These are phyloP conservation scores for Castanea sativa DNA, from an alignment of 306 rosid species.

Conservation along the genomic window DNA sequence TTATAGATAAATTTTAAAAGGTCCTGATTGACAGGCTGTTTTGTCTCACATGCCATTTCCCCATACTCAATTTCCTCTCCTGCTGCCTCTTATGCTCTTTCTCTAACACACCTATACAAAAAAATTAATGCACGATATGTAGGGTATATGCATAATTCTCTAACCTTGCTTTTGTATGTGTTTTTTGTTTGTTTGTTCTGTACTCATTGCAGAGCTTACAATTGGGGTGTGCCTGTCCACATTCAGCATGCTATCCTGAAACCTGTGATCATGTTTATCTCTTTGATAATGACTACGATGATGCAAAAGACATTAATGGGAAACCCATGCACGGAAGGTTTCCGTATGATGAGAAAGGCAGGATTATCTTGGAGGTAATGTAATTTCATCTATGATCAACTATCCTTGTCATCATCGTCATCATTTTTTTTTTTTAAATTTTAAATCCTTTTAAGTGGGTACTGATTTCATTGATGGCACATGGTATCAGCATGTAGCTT, in stretches of 20 bases:
- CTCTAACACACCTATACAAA: neutral
- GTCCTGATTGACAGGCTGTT: neutral
- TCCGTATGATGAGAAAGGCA: slow-evolving; percentile 85
- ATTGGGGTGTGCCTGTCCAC: slow-evolving; percentile 78
- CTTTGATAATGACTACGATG: slow-evolving; percentile 84
- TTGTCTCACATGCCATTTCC: neutral
- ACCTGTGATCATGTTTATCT: slow-evolving; percentile 93
- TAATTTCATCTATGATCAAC: slow-evolving; percentile 18
- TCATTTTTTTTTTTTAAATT: too few species aligned
- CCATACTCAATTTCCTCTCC: neutral
- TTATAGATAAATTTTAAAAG: neutral
- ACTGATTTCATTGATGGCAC: neutral
- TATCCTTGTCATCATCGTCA: slow-evolving; percentile 10
- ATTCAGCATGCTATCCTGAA: slow-evolving; percentile 69
- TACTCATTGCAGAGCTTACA: slow-evolving; percentile 58
- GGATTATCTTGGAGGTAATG: slow-evolving; percentile 86
- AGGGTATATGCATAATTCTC: slow-evolving; percentile 2
- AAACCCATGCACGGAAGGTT: slow-evolving; percentile 87
- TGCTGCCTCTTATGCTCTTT: neutral
- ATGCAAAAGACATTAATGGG: slow-evolving; percentile 85
- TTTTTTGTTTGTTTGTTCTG: slow-evolving; percentile 8
- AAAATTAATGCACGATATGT: neutral
- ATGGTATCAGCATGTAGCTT: neutral
- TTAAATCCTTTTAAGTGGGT: neutral
- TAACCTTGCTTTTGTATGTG: slow-evolving; percentile 8